phyloP scores from a whole-genome alignment of 352 stramenopile species.

The Pythium insidiosum region DNA sequence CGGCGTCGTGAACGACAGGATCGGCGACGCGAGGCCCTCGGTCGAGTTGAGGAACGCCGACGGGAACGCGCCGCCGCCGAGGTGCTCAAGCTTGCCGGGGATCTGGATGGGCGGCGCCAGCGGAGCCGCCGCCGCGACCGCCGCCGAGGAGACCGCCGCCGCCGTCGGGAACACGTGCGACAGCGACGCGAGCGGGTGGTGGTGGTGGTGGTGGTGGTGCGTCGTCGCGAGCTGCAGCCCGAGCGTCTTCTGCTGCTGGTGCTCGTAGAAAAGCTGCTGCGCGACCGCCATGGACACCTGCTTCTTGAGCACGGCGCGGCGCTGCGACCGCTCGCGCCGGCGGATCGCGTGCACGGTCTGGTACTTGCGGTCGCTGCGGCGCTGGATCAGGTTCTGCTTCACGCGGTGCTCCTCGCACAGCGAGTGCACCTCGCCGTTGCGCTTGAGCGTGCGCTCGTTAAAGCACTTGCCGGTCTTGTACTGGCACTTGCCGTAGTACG shows the following conservation, averaged over 20 bases:
- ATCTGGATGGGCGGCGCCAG: constrained; percentile 39
- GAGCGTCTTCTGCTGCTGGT: constrained; percentile 70
- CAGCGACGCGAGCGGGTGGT: neutral
- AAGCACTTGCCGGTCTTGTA: constrained; percentile 88
- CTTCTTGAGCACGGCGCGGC: constrained; percentile 71
- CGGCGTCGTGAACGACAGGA: constrained; percentile 21
- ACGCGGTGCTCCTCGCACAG: constrained; percentile 79
- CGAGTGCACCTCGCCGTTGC: constrained; percentile 73
- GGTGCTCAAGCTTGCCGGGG: constrained; percentile 22
- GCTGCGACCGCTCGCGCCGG: constrained; percentile 68
- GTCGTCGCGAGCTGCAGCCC: constrained; percentile 25
- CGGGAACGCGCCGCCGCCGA: constrained; percentile 4
- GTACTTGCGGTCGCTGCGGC: constrained; percentile 80
- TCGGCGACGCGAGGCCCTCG: constrained; percentile 18
- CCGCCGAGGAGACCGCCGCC: no score
- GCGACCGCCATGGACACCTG: constrained; percentile 74
- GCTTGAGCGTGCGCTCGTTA: constrained; percentile 81
- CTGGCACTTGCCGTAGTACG: constrained; percentile 75
- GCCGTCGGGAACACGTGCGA: no score
- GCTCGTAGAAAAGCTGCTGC: constrained; percentile 73
- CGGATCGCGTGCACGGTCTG: constrained; percentile 78
- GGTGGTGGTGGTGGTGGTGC: neutral
- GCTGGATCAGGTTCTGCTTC: constrained; percentile 83
- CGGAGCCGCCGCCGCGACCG: constrained; percentile 2
- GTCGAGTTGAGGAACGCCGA: constrained; percentile 16